Evolutionary conservation across 2,329 filamentous ascomycete species (phyloP).

Genomic region (Colletotrichum incanum): DNA sequence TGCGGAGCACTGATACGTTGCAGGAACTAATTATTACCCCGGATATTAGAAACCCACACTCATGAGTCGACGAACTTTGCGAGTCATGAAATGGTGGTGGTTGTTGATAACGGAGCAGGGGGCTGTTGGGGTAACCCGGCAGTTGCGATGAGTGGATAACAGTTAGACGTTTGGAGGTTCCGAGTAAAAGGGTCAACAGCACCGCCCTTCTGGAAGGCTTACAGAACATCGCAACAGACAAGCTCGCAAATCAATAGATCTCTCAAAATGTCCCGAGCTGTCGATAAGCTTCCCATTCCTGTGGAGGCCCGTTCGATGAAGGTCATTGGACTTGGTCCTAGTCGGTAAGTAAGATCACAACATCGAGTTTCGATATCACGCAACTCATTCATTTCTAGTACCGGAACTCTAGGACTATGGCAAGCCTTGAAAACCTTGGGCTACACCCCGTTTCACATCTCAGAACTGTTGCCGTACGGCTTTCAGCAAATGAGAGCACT

Average conservation of each 20-base stretch:
- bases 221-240: not conserved
- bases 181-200: constrained; percentile 26
- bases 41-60: constrained; percentile 17
- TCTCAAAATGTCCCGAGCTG: constrained; percentile 27
- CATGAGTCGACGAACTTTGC: constrained; percentile 31
- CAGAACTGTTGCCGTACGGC: constrained; percentile 49
- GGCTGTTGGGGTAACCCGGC: not conserved
- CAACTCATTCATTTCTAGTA: constrained; percentile 45
- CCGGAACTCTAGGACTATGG: constrained; percentile 56
- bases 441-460: constrained; percentile 57
- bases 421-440: constrained; percentile 54
- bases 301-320: constrained; percentile 28
- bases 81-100: constrained; percentile 25
- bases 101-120: constrained; percentile 17
- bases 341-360: constrained; percentile 14
- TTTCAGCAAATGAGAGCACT: constrained; percentile 49
- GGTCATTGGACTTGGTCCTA: constrained; percentile 37
- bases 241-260: not conserved
- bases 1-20: constrained; percentile 14
- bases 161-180: not conserved
- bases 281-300: constrained; percentile 38
- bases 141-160: not conserved
- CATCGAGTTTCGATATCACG: not conserved
- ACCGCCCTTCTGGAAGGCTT: not conserved
- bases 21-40: constrained; percentile 22